Conservation (phyloP, 2,329 filamentous ascomycete species). For the Metarhizium rileyi region DNA sequence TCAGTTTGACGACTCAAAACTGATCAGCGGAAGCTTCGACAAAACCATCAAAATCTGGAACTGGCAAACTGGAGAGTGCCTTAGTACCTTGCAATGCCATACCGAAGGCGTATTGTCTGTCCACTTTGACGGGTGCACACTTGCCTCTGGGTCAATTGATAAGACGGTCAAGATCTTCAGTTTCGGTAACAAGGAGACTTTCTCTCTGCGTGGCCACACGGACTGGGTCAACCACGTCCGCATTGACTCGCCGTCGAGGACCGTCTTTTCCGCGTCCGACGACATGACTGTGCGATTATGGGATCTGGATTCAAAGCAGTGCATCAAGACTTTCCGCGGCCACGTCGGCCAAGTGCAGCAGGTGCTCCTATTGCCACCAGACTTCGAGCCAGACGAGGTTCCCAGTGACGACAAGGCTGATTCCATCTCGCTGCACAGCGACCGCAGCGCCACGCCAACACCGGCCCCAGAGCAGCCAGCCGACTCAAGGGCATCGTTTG, state of each 20-base stretch:
- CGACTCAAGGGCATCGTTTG: conserved; percentile 46
- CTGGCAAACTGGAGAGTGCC: conserved; percentile 81
- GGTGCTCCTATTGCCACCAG: conserved; percentile 70
- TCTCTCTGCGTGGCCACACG: conserved; percentile 69
- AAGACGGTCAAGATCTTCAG: conserved; percentile 88
- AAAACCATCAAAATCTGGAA: conserved; percentile 91
- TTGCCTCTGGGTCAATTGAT: conserved; percentile 86
- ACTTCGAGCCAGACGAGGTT: conserved; percentile 78
- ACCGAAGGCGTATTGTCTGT: conserved; percentile 75
- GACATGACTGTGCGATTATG: conserved; percentile 86
- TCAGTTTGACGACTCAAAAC: conserved; percentile 84
- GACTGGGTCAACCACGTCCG: conserved; percentile 98
- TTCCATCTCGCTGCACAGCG: conserved; percentile 37
- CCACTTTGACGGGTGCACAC: conserved; percentile 74
- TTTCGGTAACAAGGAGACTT: conserved; percentile 74
- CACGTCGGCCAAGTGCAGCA: conserved; percentile 96
- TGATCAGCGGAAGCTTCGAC: conserved; percentile 86
- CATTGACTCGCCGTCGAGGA: conserved; percentile 71
- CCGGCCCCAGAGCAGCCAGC: conserved; percentile 21
- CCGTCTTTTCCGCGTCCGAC: conserved; percentile 86
- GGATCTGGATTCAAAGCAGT: conserved; percentile 78
- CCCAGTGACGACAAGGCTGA: conserved; percentile 43
- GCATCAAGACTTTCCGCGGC: conserved; percentile 69
- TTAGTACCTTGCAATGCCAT: conserved; percentile 74
- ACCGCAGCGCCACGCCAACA: conserved; percentile 33